Evolutionary conservation across 768 basidiomycete species (phyloP), one percentile per base, ranked within the genome.

Genomic region (Suillus lakei): DNA sequence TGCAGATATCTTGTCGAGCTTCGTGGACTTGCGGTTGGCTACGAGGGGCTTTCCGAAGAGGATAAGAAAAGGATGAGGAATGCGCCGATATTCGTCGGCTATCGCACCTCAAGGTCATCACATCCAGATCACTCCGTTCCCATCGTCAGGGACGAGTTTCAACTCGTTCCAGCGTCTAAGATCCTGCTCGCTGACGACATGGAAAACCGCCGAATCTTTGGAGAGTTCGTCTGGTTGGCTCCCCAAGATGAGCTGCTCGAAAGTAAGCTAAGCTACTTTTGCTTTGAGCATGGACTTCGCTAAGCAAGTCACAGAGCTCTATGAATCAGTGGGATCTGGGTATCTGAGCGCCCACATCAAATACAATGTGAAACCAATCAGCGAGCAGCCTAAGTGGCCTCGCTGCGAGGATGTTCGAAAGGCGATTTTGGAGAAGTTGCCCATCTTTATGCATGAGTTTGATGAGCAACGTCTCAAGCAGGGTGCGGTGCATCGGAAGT

Each of bases 231-330:
- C 7, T 92, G 88, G 69, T 84, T 84, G 16, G 91, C 91, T 7
- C 91, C 92, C 1, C 91, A 96, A 74, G 95, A 98, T 75, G 93
- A 96, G 69, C 82, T 92, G 4, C 82, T 98, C 5, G 96, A 98
- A 87, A 86, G 88, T 91, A 66, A 63, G 70, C 5, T 32, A 18
- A 61, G 68, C 12, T 32, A 5, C n/a, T n/a, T 23, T 13, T 34
- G 21, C 12, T 26, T 15, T 13, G 26, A 23, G n/a, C 18, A 7
- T 21, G 32, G n/a, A 34, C 41, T 5, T 12, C 7, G 21, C 56
- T 67, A 18, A 68, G 34, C 21, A 6, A 28, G 30, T 41, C 16
- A 56, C 62, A 90, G 91, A 78, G 3, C 91, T 97, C 71, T 97
- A 96, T 73, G 73, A 81, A 2, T 77, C 81, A 38, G 82, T 97